Base-by-base conservation (phyloP, 371 early-diverging fungal species). In the Haplosporangium sp. region DNA sequence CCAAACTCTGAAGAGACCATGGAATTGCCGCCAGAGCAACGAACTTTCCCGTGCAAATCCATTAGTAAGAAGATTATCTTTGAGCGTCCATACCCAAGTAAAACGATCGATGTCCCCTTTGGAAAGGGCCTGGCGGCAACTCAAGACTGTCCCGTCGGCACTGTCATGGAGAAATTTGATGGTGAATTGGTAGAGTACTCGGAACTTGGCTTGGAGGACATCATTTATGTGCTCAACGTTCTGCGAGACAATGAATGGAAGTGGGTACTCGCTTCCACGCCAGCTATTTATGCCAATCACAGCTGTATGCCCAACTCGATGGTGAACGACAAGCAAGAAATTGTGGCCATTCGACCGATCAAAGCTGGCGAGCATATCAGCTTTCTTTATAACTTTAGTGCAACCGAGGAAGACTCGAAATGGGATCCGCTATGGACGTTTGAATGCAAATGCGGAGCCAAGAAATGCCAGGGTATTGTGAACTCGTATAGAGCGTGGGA, bases 1-100 rank as follows among this genome's bases (percentile, higher is more conserved):
- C 57, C 65, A 6, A 64, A 64, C 57, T 83, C 55, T 48, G 68
- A 56, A 52, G 66, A 14, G 59, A 67, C 50, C 59, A 75, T 64
- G 66, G 60, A 23, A 36, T 38, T 64, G 4, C 51, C 65, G 4
- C 41, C 50, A 10, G 42, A 47, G 40, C 29, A 48, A 2, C 43
- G 65, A 18, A 38, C 5, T 21, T 64, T 64, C 46, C 65, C 65
- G 20, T 64, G 65, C 57, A 55, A 48, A 41, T 37, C 65, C 0
- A 20, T 56, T 6, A 37, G 6, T 2, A 21, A 18, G 10, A 41
- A 29, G 10, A 56, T 50, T 11, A 21, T n/a, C 10, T 29, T 20
- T 42, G 21, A 46, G 18, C 56, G 65, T 2, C 56, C 65, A 7
- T 64, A 64, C 20, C 65, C 65, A 12, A 64, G 29, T 41, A 37